Conservation (phyloP, 768 basidiomycete genomes). For the Russula abietina region DNA sequence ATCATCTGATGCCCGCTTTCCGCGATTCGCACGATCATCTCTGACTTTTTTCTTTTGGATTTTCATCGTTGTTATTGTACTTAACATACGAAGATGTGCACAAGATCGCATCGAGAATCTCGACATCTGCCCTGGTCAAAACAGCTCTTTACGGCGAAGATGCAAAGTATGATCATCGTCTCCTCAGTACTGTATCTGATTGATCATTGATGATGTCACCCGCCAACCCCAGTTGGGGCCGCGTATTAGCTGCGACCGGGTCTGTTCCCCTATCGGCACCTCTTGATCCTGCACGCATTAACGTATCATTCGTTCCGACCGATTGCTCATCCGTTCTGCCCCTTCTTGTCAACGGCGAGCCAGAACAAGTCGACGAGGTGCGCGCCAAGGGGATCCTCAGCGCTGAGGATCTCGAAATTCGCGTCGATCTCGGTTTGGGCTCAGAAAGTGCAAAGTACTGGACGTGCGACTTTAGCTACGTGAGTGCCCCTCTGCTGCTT, state of each 20-base stretch:
- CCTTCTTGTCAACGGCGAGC: conserved; percentile 91
- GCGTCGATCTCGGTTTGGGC: conserved; percentile 75
- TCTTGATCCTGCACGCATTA: conserved; percentile 72
- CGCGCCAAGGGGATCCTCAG: conserved; percentile 79
- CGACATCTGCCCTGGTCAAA: conserved; percentile 92
- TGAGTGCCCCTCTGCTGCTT: conserved; percentile 39
- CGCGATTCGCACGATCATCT: too few species aligned
- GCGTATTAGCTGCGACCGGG: conserved; percentile 89
- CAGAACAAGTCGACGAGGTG: conserved; percentile 78
- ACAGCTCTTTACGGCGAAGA: conserved; percentile 96
- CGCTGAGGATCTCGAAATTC: conserved; percentile 78
- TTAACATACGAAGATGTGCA: conserved; percentile 80
- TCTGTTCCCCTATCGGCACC: conserved; percentile 55
- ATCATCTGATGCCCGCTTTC: too few species aligned
- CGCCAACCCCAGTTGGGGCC: conserved; percentile 70
- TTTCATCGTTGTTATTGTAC: not conserved
- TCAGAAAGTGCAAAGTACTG: conserved; percentile 78
- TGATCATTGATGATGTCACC: not conserved
- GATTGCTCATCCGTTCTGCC: conserved; percentile 52
- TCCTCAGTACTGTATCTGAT: not conserved
- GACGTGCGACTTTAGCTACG: conserved; percentile 98
- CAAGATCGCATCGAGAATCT: conserved; percentile 83
- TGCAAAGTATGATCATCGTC: conserved; percentile 63
- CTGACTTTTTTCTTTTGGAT: not conserved
- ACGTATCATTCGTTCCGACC: conserved; percentile 80